These are phyloP conservation scores for Hydnum rufescens DNA, from an alignment of 768 basidiomycete species.

Conservation along the genomic window DNA sequence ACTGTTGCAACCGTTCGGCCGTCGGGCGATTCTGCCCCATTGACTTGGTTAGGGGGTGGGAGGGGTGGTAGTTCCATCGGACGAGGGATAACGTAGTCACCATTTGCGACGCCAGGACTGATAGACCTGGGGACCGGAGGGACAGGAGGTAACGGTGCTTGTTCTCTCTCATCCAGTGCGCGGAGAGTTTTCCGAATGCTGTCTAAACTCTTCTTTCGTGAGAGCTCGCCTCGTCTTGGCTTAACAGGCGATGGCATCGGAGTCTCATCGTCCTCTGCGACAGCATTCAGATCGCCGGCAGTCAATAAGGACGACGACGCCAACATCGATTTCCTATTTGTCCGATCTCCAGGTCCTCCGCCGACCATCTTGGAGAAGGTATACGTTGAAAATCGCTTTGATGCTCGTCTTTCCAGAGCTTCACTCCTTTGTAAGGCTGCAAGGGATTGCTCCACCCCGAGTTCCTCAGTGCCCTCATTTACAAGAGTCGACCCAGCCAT, in stretches of 20 bases:
- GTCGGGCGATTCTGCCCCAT: not conserved
- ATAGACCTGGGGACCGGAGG: not conserved
- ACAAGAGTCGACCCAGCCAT: slow-evolving; percentile 18
- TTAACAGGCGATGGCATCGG: slow-evolving; percentile 8
- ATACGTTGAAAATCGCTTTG: slow-evolving; percentile 89
- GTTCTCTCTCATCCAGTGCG: not conserved
- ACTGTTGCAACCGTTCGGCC: slow-evolving; percentile 12
- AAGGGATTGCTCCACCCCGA: slow-evolving; percentile 59
- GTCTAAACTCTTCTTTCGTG: not conserved
- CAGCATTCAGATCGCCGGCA: slow-evolving; percentile 47
- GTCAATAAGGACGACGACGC: slow-evolving; percentile 22
- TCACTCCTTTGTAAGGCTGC: slow-evolving; percentile 79
- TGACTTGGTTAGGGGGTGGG: not conserved
- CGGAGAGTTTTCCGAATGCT: not conserved
- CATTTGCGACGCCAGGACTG: not conserved
- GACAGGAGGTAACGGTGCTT: not conserved
- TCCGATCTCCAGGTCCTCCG: slow-evolving; percentile 18
- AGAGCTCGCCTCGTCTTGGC: not conserved
- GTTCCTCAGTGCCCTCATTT: slow-evolving; percentile 14
- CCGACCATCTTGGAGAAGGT: slow-evolving; percentile 88
- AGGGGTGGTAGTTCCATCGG: not conserved
- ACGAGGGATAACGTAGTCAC: not conserved
- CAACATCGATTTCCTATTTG: slow-evolving; percentile 1
- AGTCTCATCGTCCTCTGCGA: slow-evolving; percentile 50
- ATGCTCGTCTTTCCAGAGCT: slow-evolving; percentile 73